These are phyloP conservation scores for Saitozyma podzolica DNA, from an alignment of 768 basidiomycete species.

Conservation along the genomic window DNA sequence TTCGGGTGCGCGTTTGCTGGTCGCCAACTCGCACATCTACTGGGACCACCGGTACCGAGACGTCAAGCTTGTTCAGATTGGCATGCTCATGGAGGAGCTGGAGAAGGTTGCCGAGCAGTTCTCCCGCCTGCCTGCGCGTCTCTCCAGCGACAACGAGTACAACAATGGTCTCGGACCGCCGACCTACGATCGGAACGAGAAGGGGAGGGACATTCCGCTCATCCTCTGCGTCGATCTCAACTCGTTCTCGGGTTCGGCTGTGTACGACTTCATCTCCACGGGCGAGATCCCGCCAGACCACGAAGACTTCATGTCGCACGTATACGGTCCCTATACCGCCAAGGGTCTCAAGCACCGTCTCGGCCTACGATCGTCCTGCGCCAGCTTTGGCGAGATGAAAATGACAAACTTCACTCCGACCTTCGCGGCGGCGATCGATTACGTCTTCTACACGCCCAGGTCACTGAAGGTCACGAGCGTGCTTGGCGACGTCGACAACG, in stretches of 20 bases:
- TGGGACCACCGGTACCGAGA: conserved; percentile 93
- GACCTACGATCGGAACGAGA: conserved; percentile 33
- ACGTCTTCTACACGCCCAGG: conserved; percentile 82
- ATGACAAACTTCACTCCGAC: conserved; percentile 89
- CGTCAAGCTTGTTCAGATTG: conserved; percentile 96
- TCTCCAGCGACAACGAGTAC: conserved; percentile 27
- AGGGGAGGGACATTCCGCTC: conserved; percentile 82
- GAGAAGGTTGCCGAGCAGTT: conserved; percentile 85
- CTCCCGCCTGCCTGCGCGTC: conserved; percentile 72
- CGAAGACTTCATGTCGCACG: conserved; percentile 86
- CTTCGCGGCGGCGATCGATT: conserved; percentile 85
- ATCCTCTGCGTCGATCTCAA: conserved; percentile 96
- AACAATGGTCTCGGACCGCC: conserved; percentile 38
- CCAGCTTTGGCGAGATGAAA: conserved; percentile 61
- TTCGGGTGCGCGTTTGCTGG: conserved; percentile 82
- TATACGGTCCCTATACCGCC: conserved; percentile 88
- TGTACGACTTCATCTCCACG: conserved; percentile 82
- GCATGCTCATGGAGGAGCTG: conserved; percentile 85
- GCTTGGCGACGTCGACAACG: conserved; percentile 80
- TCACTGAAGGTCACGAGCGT: conserved; percentile 76
- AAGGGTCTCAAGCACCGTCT: conserved; percentile 74
- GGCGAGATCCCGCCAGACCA: conserved; percentile 70
- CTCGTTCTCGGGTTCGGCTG: conserved; percentile 78
- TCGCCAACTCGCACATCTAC: conserved; percentile 86
- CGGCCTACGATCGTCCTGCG: conserved; percentile 81